Percentiles rank a stretch among this genome's conserved stretches.
These are phyloP conservation scores for Cyberlindnera suaveolens DNA, from an alignment of 805 yeast genomes.

Conservation along the genomic window DNA sequence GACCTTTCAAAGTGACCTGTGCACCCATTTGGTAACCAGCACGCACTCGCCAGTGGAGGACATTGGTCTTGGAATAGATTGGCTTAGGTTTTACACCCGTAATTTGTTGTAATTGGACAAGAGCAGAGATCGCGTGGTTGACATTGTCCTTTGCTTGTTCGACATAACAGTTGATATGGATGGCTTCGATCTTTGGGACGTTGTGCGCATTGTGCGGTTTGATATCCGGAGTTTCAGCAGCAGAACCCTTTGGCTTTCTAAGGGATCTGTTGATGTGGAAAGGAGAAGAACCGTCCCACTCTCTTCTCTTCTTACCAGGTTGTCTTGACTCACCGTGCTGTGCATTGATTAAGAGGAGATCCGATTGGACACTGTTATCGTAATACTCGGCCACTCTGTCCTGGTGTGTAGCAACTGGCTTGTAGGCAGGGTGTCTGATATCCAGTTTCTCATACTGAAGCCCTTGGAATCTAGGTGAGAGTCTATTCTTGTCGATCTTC, in stretches of 20 bases:
- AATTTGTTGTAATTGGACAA: constrained; percentile 81
- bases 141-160: constrained; percentile 64
- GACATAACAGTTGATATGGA: constrained; percentile 72
- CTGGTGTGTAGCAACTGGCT: constrained; percentile 67
- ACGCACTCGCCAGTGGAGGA: constrained; percentile 81
- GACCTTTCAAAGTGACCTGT: constrained; percentile 68
- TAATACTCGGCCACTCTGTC: constrained; percentile 80
- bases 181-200: constrained; percentile 64
- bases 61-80: constrained; percentile 69
- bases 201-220: constrained; percentile 60
- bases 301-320: constrained; percentile 66
- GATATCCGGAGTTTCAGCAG: constrained; percentile 68
- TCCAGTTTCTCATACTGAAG: constrained; percentile 64
- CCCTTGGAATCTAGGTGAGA: constrained; percentile 71
- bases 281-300: constrained; percentile 85
- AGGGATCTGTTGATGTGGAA: constrained; percentile 80
- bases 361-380: constrained; percentile 65
- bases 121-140: constrained; percentile 69
- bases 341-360: constrained; percentile 71
- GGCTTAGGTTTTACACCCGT: constrained; percentile 84
- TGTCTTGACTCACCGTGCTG: constrained; percentile 51
- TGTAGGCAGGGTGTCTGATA: constrained; percentile 70
- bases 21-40: constrained; percentile 91
- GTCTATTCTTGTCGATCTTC: constrained; percentile 61
- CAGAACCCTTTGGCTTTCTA: constrained; percentile 70